Conservation (phyloP, 768 basidiomycete genomes). For the Pholiota microspora region DNA sequence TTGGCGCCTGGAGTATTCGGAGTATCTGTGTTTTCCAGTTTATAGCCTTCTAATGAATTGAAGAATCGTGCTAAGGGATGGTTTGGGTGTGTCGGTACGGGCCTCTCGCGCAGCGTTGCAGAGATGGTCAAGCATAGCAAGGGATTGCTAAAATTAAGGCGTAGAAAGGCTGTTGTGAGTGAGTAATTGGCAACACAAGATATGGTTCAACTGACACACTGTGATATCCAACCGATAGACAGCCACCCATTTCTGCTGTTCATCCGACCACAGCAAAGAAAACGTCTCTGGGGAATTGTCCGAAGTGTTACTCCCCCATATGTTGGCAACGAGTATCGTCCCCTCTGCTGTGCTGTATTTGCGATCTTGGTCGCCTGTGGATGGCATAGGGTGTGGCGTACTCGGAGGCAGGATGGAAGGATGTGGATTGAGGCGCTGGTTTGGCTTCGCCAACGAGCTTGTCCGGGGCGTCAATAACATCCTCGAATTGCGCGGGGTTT, state of each 20-base stretch:
- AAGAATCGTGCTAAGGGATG: slow-evolving; percentile 44
- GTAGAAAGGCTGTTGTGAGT: slow-evolving; percentile 59
- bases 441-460: slow-evolving; percentile 37
- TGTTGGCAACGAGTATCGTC: slow-evolving; percentile 62
- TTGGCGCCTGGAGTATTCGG: slow-evolving; percentile 25
- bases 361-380: slow-evolving; percentile 67
- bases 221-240: slow-evolving; percentile 76
- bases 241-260: slow-evolving; percentile 68
- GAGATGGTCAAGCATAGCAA: slow-evolving; percentile 83
- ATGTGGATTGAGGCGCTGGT: slow-evolving; percentile 37
- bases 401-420: slow-evolving; percentile 77
- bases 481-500: slow-evolving; percentile 34
- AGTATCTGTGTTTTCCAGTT: slow-evolving; percentile 32
- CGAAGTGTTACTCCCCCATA: slow-evolving; percentile 66
- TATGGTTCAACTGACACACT: slow-evolving; percentile 56
- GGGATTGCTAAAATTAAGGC: slow-evolving; percentile 67
- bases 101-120: slow-evolving; percentile 83
- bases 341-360: slow-evolving; percentile 81
- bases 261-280: slow-evolving; percentile 62
- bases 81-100: slow-evolving; percentile 41
- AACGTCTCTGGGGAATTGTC: slow-evolving; percentile 55
- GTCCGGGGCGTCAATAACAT: slow-evolving; percentile 54
- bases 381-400: slow-evolving; percentile 84
- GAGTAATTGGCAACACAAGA: slow-evolving; percentile 8
- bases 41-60: slow-evolving; percentile 32